A percentile compares a stretch with the other conserved stretches of the same genome.
These are phyloP conservation scores for Xylariaceae sp. DNA, from an alignment of 2,329 filamentous ascomycete species.

Conservation along the genomic window DNA sequence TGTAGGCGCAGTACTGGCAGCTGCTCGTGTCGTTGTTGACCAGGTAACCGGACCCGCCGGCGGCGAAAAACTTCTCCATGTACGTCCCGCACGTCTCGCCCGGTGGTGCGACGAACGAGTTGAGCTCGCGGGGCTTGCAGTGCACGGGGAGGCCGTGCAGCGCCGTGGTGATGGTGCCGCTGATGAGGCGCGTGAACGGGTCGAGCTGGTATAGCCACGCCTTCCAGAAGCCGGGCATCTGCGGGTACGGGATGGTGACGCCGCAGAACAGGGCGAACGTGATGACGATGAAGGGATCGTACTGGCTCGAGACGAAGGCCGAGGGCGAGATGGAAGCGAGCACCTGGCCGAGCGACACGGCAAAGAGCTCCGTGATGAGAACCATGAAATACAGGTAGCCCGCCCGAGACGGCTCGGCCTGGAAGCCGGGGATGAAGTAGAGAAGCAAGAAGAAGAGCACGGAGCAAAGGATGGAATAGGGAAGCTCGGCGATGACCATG, in stretches of 20 bases:
- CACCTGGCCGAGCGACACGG: conserved; percentile 71
- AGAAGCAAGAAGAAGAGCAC: conserved; percentile 76
- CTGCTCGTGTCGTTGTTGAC: conserved; percentile 56
- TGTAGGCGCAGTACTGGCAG: conserved; percentile 80
- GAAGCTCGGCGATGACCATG: conserved; percentile 78
- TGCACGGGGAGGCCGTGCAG: conserved; percentile 59
- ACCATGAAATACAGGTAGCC: conserved; percentile 87
- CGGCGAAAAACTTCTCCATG: conserved; percentile 64
- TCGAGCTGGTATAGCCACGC: conserved; percentile 78
- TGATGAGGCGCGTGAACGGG: conserved; percentile 76
- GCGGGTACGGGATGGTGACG: conserved; percentile 71
- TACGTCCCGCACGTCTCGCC: conserved; percentile 69
- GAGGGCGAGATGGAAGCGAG: conserved; percentile 73
- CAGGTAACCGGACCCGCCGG: conserved; percentile 67
- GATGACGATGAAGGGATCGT: conserved; percentile 79
- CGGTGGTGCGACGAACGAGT: conserved; percentile 59
- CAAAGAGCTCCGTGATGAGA: conserved; percentile 77
- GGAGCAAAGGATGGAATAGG: conserved; percentile 75
- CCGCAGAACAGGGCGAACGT: conserved; percentile 83
- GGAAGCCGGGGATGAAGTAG: conserved; percentile 79
- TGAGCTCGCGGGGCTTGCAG: conserved; percentile 59
- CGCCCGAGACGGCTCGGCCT: conserved; percentile 55
- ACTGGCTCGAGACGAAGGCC: conserved; percentile 70
- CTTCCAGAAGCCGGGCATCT: conserved; percentile 75
- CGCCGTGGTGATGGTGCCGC: conserved; percentile 74